Conservation (phyloP, 2,329 filamentous ascomycete species). For the Penicillium glabrum region DNA sequence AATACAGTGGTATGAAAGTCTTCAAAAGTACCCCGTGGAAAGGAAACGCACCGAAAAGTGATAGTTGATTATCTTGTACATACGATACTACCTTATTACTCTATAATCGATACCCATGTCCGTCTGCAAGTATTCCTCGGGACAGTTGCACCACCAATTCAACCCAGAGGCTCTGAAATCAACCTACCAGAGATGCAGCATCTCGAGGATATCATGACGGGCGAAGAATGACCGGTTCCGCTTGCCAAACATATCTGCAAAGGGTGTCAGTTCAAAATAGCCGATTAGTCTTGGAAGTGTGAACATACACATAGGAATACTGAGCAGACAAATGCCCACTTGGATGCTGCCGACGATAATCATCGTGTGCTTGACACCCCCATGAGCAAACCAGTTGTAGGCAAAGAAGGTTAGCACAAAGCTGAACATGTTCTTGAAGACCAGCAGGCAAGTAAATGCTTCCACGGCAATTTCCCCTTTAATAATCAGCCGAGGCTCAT, state of each 20-base stretch:
- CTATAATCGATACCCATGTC: background rate
- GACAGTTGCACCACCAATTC: background rate
- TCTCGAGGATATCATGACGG: conserved; percentile 68
- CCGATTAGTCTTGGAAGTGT: background rate
- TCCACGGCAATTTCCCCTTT: conserved; percentile 78
- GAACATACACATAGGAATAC: conserved; percentile 75
- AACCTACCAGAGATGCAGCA: conserved; percentile 33
- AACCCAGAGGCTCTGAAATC: background rate
- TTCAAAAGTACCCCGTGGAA: conserved; percentile 50
- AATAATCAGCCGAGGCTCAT: conserved; percentile 7
- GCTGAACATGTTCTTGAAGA: conserved; percentile 94
- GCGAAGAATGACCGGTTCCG: conserved; percentile 72
- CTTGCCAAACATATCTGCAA: conserved; percentile 74
- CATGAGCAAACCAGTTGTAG: conserved; percentile 73
- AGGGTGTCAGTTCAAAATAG: background rate
- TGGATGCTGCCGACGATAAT: conserved; percentile 73
- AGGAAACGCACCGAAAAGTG: conserved; percentile 52
- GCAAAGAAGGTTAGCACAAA: conserved; percentile 82
- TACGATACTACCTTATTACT: background rate
- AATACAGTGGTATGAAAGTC: conserved; percentile 52
- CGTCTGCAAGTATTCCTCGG: background rate
- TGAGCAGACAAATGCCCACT: conserved; percentile 71
- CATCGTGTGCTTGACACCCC: conserved; percentile 62
- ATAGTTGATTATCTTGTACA: background rate
- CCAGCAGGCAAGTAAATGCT: conserved; percentile 82